Base-by-base conservation (phyloP, 345 rosid species). In the Citrus unshiu region DNA sequence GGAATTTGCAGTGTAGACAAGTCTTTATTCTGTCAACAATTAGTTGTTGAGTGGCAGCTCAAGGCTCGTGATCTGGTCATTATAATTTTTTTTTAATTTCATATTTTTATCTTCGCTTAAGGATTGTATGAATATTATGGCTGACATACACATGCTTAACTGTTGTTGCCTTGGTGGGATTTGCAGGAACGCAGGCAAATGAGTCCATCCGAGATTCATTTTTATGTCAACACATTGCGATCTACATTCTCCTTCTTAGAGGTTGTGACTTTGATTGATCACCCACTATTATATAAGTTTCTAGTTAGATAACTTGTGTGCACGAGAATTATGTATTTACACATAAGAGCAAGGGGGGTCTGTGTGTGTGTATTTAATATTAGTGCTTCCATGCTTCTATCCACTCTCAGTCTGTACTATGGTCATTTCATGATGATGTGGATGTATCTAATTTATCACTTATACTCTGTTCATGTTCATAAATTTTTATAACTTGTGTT, bases 121-220 rank as follows among this genome's bases (percentile, higher is more conserved):
- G 27, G 73, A 56, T 24, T 54, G 34, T 25, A 54, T 43, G 18
- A 70, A 18, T 13, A 22, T 16, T 9, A 57, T 71, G 60, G 70
- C 58, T 70, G 34, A 46, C 51, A 27, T 13, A 14, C 34, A 73
- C 73, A 56, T 13, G 51, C 18, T 74, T 77, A 78, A 75, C 62
- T 68, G 27, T 19, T 37, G 68, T 69, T 25, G 59, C 24, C 21
- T 10, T 79, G 86, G 51, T 85, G 90, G 81, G 82, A 77, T 83
- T 82, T 73, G 76, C 92, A 95, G 98, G 99, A 95, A 78, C 91
- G 94, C 81, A 95, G 85, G 89, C 80, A 80, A 61, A 95, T 92
- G 98, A 87, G 77, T 83, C 81, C 91, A 75, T 83, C 92, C 57
- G 98, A 93, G 84, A 89, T 90, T 81, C 94, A 91, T 67, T 76